phyloP scores from a whole-genome alignment of 1,284 basidiomycete species.

The Xerocomus amazonicus region DNA sequence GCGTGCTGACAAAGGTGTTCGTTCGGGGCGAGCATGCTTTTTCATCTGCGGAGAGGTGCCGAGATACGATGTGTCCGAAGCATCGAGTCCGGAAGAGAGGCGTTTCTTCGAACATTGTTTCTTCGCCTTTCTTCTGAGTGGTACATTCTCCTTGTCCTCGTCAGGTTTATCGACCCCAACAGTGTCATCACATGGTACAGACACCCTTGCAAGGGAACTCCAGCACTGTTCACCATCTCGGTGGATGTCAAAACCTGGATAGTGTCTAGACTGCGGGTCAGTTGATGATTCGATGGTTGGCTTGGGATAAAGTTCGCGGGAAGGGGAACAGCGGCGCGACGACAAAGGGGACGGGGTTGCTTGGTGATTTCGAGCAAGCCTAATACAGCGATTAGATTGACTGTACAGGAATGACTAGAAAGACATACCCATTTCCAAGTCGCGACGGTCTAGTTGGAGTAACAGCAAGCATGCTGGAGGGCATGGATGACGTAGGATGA shows the following conservation, averaged over 20 bases:
- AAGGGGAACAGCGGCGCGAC: conserved; percentile 17
- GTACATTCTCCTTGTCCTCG: conserved; percentile 56
- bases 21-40: conserved; percentile 9
- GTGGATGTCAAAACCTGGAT: conserved; percentile 67
- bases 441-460: conserved; percentile 24
- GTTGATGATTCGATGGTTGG: conserved; percentile 39
- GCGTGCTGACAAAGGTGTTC: conserved; percentile 18
- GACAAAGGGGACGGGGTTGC: conserved; percentile 13
- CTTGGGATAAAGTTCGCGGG: conserved; percentile 26
- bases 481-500: conserved; percentile 16
- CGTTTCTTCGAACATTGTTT: conserved; percentile 35
- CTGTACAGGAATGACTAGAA: neutral
- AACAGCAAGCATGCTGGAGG: conserved; percentile 15
- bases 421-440: conserved; percentile 25
- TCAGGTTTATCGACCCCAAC: conserved; percentile 25
- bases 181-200: conserved; percentile 8
- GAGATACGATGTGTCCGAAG: conserved; percentile 19
- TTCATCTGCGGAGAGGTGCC: conserved; percentile 7
- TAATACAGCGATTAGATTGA: conserved; percentile 5
- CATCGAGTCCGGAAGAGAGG: conserved; percentile 9
- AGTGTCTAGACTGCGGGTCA: conserved; percentile 62
- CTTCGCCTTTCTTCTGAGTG: conserved; percentile 40
- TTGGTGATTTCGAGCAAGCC: conserved; percentile 15
- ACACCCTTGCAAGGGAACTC: conserved; percentile 1
- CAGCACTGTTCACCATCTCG: conserved; percentile 46